Evolutionary conservation across 1,284 basidiomycete species (phyloP).

Genomic region (Puccinia horiana): DNA sequence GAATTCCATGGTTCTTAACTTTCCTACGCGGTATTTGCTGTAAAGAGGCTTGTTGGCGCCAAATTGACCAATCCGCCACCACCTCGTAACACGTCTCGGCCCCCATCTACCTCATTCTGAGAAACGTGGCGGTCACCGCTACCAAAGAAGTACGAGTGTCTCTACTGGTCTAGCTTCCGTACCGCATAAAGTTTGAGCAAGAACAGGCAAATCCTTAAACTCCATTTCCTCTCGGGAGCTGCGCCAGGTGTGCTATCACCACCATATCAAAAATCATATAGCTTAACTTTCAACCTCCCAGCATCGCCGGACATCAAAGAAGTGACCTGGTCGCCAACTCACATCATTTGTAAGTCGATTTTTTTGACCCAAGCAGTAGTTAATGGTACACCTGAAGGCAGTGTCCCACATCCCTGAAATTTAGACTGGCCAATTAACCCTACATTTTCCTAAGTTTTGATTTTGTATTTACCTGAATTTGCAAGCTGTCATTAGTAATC

Average conservation of each 20-base stretch:
- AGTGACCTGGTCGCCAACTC: not conserved
- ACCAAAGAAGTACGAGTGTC: conserved; percentile 4
- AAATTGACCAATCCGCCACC: conserved; percentile 4
- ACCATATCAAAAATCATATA: not conserved
- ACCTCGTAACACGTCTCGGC: conserved; percentile 31
- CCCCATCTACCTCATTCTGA: conserved; percentile 12
- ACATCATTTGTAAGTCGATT: not conserved
- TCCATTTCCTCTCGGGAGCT: not conserved
- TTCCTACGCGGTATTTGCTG: not conserved
- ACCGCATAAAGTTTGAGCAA: conserved; percentile 2
- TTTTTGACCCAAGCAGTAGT: not conserved
- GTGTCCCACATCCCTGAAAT: not conserved
- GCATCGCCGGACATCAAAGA: not conserved
- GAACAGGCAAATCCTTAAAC: not conserved
- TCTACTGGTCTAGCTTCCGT: not conserved
- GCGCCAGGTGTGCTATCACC: not conserved
- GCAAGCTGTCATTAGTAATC: not conserved
- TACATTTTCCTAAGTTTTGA: not conserved
- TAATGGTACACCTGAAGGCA: not conserved
- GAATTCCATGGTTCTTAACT: not conserved
- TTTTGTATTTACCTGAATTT: not conserved
- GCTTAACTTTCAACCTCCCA: not conserved
- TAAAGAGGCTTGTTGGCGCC: conserved; percentile 22
- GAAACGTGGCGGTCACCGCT: conserved; percentile 22
- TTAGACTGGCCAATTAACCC: not conserved